Base-by-base conservation (phyloP, 495 filamentous ascomycete species). In the Penicillium cinerascens region DNA sequence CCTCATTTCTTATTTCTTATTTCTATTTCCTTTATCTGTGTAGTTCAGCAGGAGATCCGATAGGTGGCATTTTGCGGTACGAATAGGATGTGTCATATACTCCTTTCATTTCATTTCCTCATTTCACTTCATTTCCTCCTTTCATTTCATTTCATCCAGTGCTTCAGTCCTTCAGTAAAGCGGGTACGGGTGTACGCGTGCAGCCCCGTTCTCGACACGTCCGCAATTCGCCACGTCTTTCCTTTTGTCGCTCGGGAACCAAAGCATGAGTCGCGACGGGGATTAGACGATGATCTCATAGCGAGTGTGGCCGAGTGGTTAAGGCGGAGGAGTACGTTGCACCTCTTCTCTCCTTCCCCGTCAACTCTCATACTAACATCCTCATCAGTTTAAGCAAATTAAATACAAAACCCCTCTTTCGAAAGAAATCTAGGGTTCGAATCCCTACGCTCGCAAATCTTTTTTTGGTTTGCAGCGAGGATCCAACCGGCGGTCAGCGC, bases 1-100 rank as follows among this genome's bases (percentile, higher is more conserved):
- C 40, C 33, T 68, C 52, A 43, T 58, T 56, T 52, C 58, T 50
- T 52, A 26, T 38, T 15, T 38, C 22, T 42, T 46, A 45, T 49
- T 22, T 47, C 13, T 37, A 43, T 47, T 21, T 25, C 49, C 42
- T 46, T 38, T 41, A 16, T 39, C 17, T 41, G 47, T 48, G 52
- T 51, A 57, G 33, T 20, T 39, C 44, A 33, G 49, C 4, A 43
- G 17, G 33, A 36, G 38, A 48, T 40, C 26, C 37, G 23, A 40
- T 47, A 44, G 36, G 21, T 43, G 38, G 40, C 50, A 20, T 23
- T 45, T 37, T 43, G n/a, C 25, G 21, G 21, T 21, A 44, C 22
- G 27, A 37, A 22, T 33, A 33, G 33, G 20, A 49, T 45, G 38
- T 50, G 52, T 42, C 41, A 55, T 49, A 46, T 49, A 55, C 0